Evolutionary conservation across 169 alveolate species (phyloP).

Genomic region (Cystoisospora suis): DNA sequence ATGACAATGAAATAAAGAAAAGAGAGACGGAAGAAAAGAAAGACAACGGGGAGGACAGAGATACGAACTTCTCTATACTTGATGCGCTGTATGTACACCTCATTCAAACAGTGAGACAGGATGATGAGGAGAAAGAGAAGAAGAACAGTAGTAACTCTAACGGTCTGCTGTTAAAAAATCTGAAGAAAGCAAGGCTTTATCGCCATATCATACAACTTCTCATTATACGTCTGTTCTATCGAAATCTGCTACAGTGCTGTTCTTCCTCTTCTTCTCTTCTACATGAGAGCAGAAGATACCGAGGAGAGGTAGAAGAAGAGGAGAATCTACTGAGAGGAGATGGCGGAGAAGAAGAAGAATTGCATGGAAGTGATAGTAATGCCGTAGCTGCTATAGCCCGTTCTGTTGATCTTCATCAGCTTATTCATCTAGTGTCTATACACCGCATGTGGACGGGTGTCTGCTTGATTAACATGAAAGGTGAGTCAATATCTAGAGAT

Average conservation of each 20-base stretch:
- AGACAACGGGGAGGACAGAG: not conserved
- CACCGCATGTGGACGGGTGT: slow-evolving; percentile 29
- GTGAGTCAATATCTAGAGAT: not conserved
- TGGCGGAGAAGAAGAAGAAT: not conserved
- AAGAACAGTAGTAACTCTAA: not conserved
- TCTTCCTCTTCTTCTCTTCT: not conserved
- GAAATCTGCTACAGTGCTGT: not conserved
- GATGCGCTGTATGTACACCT: not conserved
- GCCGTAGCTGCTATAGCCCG: not conserved
- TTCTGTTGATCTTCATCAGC: slow-evolving; percentile 1
- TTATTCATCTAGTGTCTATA: slow-evolving; percentile 29
- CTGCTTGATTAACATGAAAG: not conserved
- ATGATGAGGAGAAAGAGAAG: not conserved
- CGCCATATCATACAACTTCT: too few relatives aligned
- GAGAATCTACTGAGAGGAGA: not conserved
- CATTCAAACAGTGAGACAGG: not conserved
- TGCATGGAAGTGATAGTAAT: not conserved
- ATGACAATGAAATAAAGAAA: not conserved
- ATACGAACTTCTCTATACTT: not conserved
- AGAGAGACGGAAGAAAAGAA: not conserved
- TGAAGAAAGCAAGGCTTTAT: too few relatives aligned
- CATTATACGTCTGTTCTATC: not conserved
- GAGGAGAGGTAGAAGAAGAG: not conserved
- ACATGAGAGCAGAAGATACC: not conserved
- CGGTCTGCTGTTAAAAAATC: too few relatives aligned